Evolutionary conservation across 768 basidiomycete species (phyloP).

Genomic region (Crassisporium funariophilum): DNA sequence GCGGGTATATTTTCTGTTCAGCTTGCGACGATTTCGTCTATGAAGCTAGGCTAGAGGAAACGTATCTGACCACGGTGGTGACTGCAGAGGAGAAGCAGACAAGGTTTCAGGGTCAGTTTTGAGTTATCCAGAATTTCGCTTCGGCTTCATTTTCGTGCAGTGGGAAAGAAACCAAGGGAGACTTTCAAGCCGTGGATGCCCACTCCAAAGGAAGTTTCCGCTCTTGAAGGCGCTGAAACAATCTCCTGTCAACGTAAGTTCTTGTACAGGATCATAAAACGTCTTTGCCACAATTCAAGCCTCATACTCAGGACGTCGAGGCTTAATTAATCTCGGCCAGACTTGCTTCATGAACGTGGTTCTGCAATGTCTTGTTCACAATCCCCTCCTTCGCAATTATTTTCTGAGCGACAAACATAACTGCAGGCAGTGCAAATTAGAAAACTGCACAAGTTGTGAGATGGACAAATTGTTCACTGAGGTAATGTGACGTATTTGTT

Average conservation of each 20-base stretch:
- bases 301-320: conserved; percentile 62
- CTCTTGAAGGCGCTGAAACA: conserved; percentile 49
- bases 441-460: conserved; percentile 87
- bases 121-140: neutral
- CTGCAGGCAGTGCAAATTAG: conserved; percentile 61
- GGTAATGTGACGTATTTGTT: conserved; percentile 39
- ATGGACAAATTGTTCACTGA: conserved; percentile 87
- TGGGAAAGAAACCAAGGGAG: conserved; percentile 37
- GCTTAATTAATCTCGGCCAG: conserved; percentile 85
- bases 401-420: conserved; percentile 94
- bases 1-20: conserved; percentile 75
- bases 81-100: conserved; percentile 62
- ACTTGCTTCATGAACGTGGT: conserved; percentile 95
- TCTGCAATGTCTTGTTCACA: conserved; percentile 86
- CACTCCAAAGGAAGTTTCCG: conserved; percentile 35
- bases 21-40: conserved; percentile 79
- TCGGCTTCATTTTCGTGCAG: conserved; percentile 22
- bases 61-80: conserved; percentile 46
- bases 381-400: conserved; percentile 85
- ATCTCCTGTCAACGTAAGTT: conserved; percentile 75
- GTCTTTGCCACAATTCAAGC: neutral
- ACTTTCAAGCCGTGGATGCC: conserved; percentile 43
- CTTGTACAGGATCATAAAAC: neutral
- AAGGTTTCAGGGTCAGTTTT: conserved; percentile 54
- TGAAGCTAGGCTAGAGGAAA: conserved; percentile 50